Evolutionary conservation across 768 basidiomycete genomes (phyloP).

Genomic region (Phlebiopsis gigantea): DNA sequence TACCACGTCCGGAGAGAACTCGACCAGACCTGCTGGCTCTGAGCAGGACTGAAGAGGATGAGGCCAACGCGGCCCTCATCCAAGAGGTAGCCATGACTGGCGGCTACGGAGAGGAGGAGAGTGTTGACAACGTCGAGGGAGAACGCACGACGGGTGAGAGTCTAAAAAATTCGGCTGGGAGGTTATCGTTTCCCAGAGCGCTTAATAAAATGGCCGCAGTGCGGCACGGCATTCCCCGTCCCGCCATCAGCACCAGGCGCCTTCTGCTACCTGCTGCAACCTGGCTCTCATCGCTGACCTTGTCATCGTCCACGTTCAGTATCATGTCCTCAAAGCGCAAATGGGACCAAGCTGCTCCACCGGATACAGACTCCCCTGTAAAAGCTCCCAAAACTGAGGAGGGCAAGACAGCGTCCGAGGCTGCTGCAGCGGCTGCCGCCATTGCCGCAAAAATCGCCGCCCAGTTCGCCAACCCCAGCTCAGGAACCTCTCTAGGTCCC

Average conservation of each 20-base stretch:
- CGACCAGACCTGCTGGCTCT: slow-evolving; percentile 16
- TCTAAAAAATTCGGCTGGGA: slow-evolving; percentile 1
- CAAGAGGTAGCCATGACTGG: slow-evolving; percentile 8
- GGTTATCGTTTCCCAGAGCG: neutral
- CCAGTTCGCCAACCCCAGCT: slow-evolving; percentile 55
- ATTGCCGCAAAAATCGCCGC: slow-evolving; percentile 96
- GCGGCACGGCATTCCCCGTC: neutral
- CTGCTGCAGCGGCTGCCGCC: slow-evolving; percentile 75
- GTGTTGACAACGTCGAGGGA: neutral
- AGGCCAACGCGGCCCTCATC: slow-evolving; percentile 8
- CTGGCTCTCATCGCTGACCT: neutral
- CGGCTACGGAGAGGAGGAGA: slow-evolving; percentile 1
- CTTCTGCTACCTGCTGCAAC: neutral
- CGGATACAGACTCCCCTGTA: slow-evolving; percentile 36
- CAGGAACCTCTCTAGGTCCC: slow-evolving; percentile 35
- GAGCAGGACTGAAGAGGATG: slow-evolving; percentile 5
- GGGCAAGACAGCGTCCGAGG: slow-evolving; percentile 58
- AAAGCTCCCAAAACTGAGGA: slow-evolving; percentile 47
- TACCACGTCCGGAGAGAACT: slow-evolving; percentile 1
- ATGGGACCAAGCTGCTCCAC: slow-evolving; percentile 63
- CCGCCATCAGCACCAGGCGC: neutral
- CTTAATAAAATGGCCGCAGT: neutral
- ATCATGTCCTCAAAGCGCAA: slow-evolving; percentile 71
- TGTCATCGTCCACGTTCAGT: neutral
- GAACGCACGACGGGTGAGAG: neutral